A percentile compares a stretch with the other conserved stretches of the same genome.
These are phyloP conservation scores for Hyaloperonospora arabidopsidis DNA, from an alignment of 352 stramenopile genomes.

Conservation along the genomic window DNA sequence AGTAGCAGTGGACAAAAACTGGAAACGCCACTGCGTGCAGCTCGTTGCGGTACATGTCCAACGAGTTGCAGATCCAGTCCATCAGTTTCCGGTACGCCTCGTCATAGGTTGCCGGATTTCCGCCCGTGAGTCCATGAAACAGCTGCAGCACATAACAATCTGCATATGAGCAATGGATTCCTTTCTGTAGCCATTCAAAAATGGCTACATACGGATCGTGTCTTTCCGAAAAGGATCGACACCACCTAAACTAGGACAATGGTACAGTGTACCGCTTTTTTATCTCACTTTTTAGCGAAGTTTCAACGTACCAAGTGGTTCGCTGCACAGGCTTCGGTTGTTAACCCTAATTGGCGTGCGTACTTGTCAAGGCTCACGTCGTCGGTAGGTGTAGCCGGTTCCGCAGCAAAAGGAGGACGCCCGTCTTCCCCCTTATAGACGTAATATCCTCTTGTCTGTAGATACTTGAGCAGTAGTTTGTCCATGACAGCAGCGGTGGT, in stretches of 20 bases:
- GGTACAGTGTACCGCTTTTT: too few species aligned
- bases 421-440: constrained; percentile 30
- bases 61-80: constrained; percentile 78
- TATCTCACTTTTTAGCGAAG: background rate
- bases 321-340: constrained; percentile 57
- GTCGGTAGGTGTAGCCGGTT: constrained; percentile 11
- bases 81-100: constrained; percentile 63
- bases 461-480: constrained; percentile 62
- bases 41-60: constrained; percentile 84
- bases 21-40: constrained; percentile 70
- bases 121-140: constrained; percentile 62
- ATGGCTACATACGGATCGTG: too few species aligned
- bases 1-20: constrained; percentile 76
- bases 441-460: constrained; percentile 48
- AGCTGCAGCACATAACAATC: constrained; percentile 32
- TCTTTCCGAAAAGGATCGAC: too few species aligned
- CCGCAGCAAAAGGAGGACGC: constrained; percentile 30
- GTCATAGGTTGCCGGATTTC: constrained; percentile 52
- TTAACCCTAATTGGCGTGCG: constrained; percentile 54
- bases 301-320: constrained; percentile 56
- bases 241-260: too few species aligned
- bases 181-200: too few species aligned
- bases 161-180: background rate
- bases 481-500: constrained; percentile 39
- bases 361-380: constrained; percentile 47